Evolutionary conservation across 768 basidiomycete genomes (phyloP), one percentile per base, ranked within the genome.

Genomic region (Leucocoprinus sp.): DNA sequence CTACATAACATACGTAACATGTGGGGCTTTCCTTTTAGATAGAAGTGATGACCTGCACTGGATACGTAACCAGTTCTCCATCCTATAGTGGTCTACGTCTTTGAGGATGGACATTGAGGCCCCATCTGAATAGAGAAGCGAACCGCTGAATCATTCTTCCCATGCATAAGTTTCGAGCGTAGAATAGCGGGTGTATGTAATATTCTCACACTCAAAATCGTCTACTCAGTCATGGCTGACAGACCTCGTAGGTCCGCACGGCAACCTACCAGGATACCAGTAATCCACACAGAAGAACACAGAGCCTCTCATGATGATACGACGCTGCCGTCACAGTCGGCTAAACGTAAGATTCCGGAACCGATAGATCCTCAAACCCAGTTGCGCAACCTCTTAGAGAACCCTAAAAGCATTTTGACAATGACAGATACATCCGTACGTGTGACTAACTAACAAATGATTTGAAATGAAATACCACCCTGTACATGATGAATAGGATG

Each of bases 351-450:
- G 36, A 39, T 58, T 4, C 52, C 57, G 29, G 61, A 62, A 18
- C 45, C 51, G 15, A 22, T 53, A 12, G 63, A 62, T 42, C 61
- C 62, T 4, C 61, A 56, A 15, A 60, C 66, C 29, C 59, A 67
- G 42, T 26, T 37, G 38, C 58, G 72, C 19, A 62, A 64, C 27
- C 56, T 78, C 37, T 57, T 78, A 7, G 62, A 71, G 46, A 70
- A 64, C 56, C 57, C 70, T 1, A 73, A 71, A 57, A 78, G 76
- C 57, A 57, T 65, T 14, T 60, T 78, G 7, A 71, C 72, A 8
- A 65, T 58, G 21, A 60, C 74, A 51, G 68, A 78, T 45, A 69
- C 78, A 48, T 64, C 70, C 52, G 78, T 80, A 63, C 60, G 71
- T 67, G 35, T 34, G 34, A 23, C 33, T 23, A 15, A n/a, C 15